Conservation (phyloP, 768 basidiomycete species). For the Pleurotus cornucopiae region DNA sequence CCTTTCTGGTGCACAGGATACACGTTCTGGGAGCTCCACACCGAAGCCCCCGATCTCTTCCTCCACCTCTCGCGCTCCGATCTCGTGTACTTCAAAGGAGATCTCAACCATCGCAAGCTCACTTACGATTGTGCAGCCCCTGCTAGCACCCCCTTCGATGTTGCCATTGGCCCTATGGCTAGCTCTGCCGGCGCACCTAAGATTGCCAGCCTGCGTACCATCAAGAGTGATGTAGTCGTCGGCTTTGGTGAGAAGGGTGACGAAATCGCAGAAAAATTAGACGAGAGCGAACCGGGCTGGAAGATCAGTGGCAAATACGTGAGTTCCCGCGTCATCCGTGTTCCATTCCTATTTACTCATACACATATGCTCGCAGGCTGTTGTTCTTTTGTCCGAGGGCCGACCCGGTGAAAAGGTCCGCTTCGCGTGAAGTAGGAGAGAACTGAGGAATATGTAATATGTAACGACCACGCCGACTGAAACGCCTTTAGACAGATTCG, state of each 20-base stretch:
- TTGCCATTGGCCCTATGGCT: conserved; percentile 92
- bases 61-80: conserved; percentile 86
- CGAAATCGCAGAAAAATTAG: conserved; percentile 69
- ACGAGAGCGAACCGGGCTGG: conserved; percentile 88
- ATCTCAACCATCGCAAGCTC: conserved; percentile 88
- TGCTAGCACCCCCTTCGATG: conserved; percentile 81
- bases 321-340: conserved; percentile 28
- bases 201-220: conserved; percentile 81
- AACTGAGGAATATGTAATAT: no score
- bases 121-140: conserved; percentile 87
- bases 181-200: conserved; percentile 84
- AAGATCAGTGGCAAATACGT: conserved; percentile 97
- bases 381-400: conserved; percentile 83
- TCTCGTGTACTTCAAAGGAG: conserved; percentile 93
- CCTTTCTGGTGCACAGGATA: conserved; percentile 97
- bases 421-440: conserved; percentile 43
- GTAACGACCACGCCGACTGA: no score
- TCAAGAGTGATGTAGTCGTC: conserved; percentile 95
- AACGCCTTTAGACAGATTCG: no score
- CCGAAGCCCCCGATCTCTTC: conserved; percentile 88
- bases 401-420: conserved; percentile 85
- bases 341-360: conserved; percentile 69
- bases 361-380: conserved; percentile 68
- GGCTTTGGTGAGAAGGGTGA: conserved; percentile 72
- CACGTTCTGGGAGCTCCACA: conserved; percentile 85